These are phyloP conservation scores for Neofusicoccum sp. DNA, from an alignment of 2,329 filamentous ascomycete species.

Conservation along the genomic window DNA sequence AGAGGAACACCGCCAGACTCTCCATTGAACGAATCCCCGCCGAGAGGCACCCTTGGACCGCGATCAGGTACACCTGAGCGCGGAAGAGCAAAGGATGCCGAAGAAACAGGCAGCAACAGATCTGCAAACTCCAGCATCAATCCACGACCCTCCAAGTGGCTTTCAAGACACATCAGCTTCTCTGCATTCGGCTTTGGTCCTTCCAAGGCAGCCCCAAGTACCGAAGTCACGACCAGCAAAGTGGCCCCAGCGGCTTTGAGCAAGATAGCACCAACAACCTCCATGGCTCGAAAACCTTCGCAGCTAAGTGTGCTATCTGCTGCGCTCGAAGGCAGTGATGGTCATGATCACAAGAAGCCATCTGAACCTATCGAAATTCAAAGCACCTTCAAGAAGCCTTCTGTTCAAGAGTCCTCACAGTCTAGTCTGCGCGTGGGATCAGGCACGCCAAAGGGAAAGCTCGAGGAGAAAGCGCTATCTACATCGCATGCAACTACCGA, in stretches of 20 bases:
- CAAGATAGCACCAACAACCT: slow-evolving; percentile 19
- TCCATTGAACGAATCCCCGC: neutral
- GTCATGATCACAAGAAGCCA: slow-evolving; percentile 29
- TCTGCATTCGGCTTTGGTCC: slow-evolving; percentile 30
- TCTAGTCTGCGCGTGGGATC: slow-evolving; percentile 10
- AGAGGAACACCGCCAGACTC: too few species aligned
- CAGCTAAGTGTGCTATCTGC: slow-evolving; percentile 25
- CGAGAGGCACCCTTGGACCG: neutral
- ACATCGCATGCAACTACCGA: slow-evolving; percentile 7
- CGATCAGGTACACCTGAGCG: slow-evolving; percentile 2
- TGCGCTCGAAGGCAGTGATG: slow-evolving; percentile 1
- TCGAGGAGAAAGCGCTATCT: slow-evolving; percentile 7
- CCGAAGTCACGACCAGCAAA: slow-evolving; percentile 8
- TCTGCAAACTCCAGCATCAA: slow-evolving; percentile 11
- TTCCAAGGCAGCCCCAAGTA: slow-evolving; percentile 27
- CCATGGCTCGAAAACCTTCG: slow-evolving; percentile 29
- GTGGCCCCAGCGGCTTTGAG: slow-evolving; percentile 2
- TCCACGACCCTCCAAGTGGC: slow-evolving; percentile 8
- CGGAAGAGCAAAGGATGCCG: slow-evolving; percentile 5
- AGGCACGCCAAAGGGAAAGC: slow-evolving; percentile 6
- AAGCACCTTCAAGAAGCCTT: slow-evolving; percentile 25
- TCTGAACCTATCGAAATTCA: slow-evolving; percentile 41
- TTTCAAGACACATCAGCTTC: slow-evolving; percentile 39
- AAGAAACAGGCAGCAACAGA: neutral
- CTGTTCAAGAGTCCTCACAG: neutral